A percentile compares a stretch with the other conserved stretches of the same genome.
Evolutionary conservation across 352 stramenopile species (phyloP).

Genomic region (Thalassiosira allenii): DNA sequence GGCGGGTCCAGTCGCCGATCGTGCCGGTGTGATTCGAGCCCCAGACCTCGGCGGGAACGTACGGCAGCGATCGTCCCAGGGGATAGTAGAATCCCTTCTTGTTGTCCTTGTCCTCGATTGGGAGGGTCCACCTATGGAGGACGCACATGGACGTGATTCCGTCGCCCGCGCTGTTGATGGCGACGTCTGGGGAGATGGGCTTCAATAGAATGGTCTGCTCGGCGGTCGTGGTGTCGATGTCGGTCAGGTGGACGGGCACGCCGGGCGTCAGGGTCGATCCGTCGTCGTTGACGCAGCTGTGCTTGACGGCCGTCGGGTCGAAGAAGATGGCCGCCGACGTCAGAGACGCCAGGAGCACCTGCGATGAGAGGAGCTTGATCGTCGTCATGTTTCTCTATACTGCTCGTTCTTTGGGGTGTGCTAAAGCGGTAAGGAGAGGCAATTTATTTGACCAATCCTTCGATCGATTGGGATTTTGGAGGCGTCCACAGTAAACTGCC

Average conservation of each 20-base stretch:
- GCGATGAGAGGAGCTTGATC: constrained; percentile 2
- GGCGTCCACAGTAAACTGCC: too few species aligned
- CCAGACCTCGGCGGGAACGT: constrained; percentile 16
- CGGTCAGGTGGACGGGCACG: constrained; percentile 10
- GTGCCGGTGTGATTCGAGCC: neutral
- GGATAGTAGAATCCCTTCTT: constrained; percentile 35
- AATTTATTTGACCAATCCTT: too few species aligned
- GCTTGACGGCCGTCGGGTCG: constrained; percentile 18
- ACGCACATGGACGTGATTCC: constrained; percentile 23
- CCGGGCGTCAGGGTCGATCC: constrained; percentile 27
- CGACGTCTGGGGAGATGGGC: constrained; percentile 4
- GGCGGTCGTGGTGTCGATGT: constrained; percentile 25
- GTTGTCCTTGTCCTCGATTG: constrained; percentile 25
- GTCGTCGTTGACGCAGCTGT: constrained; percentile 26
- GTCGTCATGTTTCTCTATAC: neutral
- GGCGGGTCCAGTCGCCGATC: constrained; percentile 30
- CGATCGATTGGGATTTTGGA: too few species aligned
- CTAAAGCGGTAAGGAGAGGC: too few species aligned
- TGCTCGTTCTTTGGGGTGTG: too few species aligned
- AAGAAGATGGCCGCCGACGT: constrained; percentile 37
- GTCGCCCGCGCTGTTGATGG: neutral
- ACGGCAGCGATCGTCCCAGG: constrained; percentile 18
- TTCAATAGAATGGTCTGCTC: constrained; percentile 37
- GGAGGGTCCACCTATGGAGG: constrained; percentile 26
- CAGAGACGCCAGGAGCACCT: constrained; percentile 11